Evolutionary conservation across 345 rosid species (phyloP).

Genomic region (Salix viminalis): DNA sequence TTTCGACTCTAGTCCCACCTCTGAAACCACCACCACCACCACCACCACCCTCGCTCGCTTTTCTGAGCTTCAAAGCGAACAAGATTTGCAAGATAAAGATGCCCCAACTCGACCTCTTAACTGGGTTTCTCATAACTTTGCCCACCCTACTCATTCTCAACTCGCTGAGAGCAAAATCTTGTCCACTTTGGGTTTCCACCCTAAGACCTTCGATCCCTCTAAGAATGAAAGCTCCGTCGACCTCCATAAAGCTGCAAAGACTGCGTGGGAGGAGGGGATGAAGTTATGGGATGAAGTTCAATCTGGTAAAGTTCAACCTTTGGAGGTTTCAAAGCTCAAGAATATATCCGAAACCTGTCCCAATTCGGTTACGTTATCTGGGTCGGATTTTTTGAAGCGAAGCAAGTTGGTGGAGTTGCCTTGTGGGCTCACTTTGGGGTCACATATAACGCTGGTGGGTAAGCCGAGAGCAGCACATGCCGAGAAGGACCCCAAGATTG

Average conservation of each 20-base stretch:
- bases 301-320: conserved; percentile 35
- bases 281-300: conserved; percentile 65
- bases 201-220: conserved; percentile 46
- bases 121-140: conserved; percentile 38
- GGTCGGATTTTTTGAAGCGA: conserved; percentile 48
- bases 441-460: conserved; percentile 81
- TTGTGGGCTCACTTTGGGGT: conserved; percentile 82
- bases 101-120: conserved; percentile 59
- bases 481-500: conserved; percentile 55
- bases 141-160: conserved; percentile 26
- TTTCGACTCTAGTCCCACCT: conserved; percentile 44
- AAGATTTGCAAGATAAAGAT: conserved; percentile 31
- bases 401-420: conserved; percentile 63
- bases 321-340: conserved; percentile 5
- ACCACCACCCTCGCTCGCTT: conserved; percentile 29
- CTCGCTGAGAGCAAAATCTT: conserved; percentile 25
- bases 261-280: conserved; percentile 70
- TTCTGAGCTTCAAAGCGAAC: conserved; percentile 46
- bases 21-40: conserved; percentile 32
- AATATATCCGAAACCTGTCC: conserved; percentile 55
- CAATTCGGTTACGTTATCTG: conserved; percentile 54
- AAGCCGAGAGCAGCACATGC: conserved; percentile 65
- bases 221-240: conserved; percentile 60
- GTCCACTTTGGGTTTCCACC: conserved; percentile 55
- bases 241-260: conserved; percentile 67